Evolutionary conservation across 768 basidiomycete species (phyloP).

Genomic region (Gautieria morchelliformis): DNA sequence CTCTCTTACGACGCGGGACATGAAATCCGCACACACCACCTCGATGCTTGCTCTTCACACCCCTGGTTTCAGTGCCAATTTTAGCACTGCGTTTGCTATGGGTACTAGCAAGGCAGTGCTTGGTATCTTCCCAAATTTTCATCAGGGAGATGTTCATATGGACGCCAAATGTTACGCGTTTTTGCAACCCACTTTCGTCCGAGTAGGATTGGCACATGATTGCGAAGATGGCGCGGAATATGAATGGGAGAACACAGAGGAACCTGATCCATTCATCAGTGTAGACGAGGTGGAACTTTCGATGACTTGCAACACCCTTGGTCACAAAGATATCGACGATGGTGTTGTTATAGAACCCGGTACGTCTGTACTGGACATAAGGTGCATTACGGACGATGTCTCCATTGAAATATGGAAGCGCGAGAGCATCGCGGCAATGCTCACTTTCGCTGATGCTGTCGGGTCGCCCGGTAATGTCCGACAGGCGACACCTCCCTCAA

Average conservation of each 20-base stretch:
- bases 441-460: conserved; percentile 35
- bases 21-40: not conserved
- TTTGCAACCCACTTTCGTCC: not conserved
- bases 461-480: conserved; percentile 10
- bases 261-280: not conserved
- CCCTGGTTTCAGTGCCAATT: not conserved
- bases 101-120: not conserved
- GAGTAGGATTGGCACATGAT: not conserved
- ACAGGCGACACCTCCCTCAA: conserved; percentile 4
- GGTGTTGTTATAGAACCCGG: conserved; percentile 51
- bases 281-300: not conserved
- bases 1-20: not conserved
- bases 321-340: conserved; percentile 44
- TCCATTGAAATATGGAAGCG: conserved; percentile 61
- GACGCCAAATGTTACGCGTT: not conserved
- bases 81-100: not conserved
- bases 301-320: conserved; percentile 45
- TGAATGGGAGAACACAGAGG: not conserved
- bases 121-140: not conserved
- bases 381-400: conserved; percentile 34
- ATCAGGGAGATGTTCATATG: not conserved
- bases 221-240: not conserved
- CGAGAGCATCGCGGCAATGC: conserved; percentile 43
- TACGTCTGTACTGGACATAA: conserved; percentile 43
- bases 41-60: not conserved